These are phyloP conservation scores for Pythium graminicola DNA, from an alignment of 352 stramenopile genomes.

Conservation along the genomic window DNA sequence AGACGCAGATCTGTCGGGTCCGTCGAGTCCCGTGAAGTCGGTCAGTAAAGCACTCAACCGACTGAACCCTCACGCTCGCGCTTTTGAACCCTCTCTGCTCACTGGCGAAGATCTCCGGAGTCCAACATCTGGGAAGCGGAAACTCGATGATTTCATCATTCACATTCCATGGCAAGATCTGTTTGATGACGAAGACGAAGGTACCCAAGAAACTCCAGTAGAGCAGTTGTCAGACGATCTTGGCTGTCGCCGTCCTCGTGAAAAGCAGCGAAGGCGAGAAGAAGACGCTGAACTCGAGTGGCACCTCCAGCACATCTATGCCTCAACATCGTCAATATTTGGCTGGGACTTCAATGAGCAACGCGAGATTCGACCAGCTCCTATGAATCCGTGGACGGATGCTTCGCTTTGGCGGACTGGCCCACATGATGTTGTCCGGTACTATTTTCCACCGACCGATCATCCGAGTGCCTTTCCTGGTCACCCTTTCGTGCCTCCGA, in stretches of 20 bases:
- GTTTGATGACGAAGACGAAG: conserved; percentile 10
- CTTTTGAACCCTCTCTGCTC: conserved; percentile 37
- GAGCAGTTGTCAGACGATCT: too few species aligned
- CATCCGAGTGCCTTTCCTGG: neutral
- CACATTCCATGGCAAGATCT: conserved; percentile 28
- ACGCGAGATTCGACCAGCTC: conserved; percentile 31
- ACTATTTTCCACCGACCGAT: conserved; percentile 20
- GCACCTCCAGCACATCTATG: conserved; percentile 72
- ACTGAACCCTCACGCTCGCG: conserved; percentile 54
- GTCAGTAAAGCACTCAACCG: conserved; percentile 7
- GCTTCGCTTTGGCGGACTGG: conserved; percentile 55
- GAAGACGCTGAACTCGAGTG: conserved; percentile 53
- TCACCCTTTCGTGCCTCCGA: conserved; percentile 2
- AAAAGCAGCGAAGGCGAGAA: conserved; percentile 26
- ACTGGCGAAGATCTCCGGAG: conserved; percentile 11
- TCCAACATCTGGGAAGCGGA: conserved; percentile 42
- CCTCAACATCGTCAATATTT: conserved; percentile 56
- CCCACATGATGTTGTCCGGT: conserved; percentile 67
- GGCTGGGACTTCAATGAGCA: conserved; percentile 70
- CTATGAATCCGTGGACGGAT: conserved; percentile 37
- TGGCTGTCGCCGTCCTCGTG: conserved; percentile 13
- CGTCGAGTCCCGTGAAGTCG: conserved; percentile 13
- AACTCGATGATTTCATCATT: conserved; percentile 68
- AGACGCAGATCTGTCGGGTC: conserved; percentile 18
- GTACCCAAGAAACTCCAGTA: too few species aligned